Base-by-base conservation (phyloP, 2,329 filamentous ascomycete species). In the Pyrenochaeta sp. region DNA sequence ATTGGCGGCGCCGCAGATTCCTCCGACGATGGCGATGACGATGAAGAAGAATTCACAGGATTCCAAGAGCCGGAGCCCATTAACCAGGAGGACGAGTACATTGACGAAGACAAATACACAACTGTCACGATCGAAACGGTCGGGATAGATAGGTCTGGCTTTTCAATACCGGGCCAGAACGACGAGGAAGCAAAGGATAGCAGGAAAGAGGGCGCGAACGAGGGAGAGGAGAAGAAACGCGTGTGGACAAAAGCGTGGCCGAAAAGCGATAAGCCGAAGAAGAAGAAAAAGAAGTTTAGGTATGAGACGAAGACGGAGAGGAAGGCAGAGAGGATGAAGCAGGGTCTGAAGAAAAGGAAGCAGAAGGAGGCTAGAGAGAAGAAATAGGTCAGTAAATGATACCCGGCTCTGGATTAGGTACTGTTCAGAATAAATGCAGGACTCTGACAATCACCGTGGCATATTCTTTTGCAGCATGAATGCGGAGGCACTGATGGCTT, bases 21-120 rank as follows among this genome's bases (percentile, higher is more conserved):
- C 15, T 54, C 45, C 6, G 15, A 67, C 49, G 40, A 75, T 42
- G 64, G 74, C 4, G 74, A 81, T 1, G 78, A 79, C 1, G 84
- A 87, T 65, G 92, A 89, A 45, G 90, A 89, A 30, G 60, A 60
- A 23, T 58, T 64, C 46, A 51, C 42, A n/a, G 58, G 64, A n/a
- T 64, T 64, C 45, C 52, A 56, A 32, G 87, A 89, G 61, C 73
- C 52, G 43, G 82, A 86, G 18, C 78, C 78, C 6, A 76, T 95
- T 39, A 88, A 96, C 71, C 87, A 91, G 64, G 90, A 97, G 73
- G 92, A 94, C 63, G 92, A 98, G 75, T 99, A 97, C 77, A 86
- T 97, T 61, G 95, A 99, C 75, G 95, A 98, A 74, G 94, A 97
- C 75, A 90, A 90, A 72, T 97, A 92, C 74, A 98, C 95, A 0